Percentiles rank a stretch among this genome's conserved stretches.
These are phyloP conservation scores for Mucor circinelloides DNA, from an alignment of 371 early-diverging fungal genomes.

Conservation along the genomic window DNA sequence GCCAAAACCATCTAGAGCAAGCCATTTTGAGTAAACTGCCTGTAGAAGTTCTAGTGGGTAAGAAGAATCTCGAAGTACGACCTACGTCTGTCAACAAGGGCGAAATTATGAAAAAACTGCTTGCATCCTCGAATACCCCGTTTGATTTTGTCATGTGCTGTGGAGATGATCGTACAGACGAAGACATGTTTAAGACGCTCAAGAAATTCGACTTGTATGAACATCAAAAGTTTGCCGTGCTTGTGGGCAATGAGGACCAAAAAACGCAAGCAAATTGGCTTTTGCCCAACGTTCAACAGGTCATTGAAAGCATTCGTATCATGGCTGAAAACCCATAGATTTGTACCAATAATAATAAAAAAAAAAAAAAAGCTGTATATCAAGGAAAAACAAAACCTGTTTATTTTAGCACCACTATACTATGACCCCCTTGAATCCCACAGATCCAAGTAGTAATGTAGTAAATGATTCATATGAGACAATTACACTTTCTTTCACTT, in stretches of 20 bases:
- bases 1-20: slow-evolving; percentile 84
- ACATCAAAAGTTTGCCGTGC: slow-evolving; percentile 48
- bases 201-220: slow-evolving; percentile 26
- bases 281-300: slow-evolving; percentile 30
- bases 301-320: slow-evolving; percentile 28
- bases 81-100: slow-evolving; percentile 82
- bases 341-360: background rate
- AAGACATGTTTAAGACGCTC: slow-evolving; percentile 84
- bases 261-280: slow-evolving; percentile 75
- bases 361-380: no score
- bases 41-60: slow-evolving; percentile 90
- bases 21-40: slow-evolving; percentile 80
- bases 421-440: background rate
- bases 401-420: background rate
- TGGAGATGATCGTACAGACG: slow-evolving; percentile 96
- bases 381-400: background rate
- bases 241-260: slow-evolving; percentile 69
- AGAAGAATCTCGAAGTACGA: slow-evolving; percentile 92
- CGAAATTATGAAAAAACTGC: slow-evolving; percentile 85
- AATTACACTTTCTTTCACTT: background rate
- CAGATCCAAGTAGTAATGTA: background rate
- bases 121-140: slow-evolving; percentile 34
- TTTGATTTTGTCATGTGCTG: slow-evolving; percentile 90
- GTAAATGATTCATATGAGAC: background rate
- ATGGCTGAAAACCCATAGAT: slow-evolving; percentile 4